A percentile compares a stretch with the other conserved stretches of the same genome.
phyloP scores from a whole-genome alignment of 768 basidiomycete species.

The Tephrocybe rancida region DNA sequence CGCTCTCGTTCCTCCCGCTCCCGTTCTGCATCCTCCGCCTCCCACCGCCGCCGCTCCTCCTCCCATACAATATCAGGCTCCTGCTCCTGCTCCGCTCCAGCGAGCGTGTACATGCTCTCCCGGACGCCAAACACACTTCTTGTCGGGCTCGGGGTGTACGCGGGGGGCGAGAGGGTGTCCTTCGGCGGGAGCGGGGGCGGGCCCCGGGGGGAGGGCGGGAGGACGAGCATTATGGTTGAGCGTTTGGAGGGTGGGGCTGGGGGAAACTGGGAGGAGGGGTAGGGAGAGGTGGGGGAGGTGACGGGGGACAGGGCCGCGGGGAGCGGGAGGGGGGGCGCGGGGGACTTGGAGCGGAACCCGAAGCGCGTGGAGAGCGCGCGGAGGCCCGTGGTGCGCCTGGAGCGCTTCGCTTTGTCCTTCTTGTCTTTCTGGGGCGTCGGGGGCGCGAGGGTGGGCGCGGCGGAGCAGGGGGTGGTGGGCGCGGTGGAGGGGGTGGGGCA shows the following conservation, averaged over 20 bases:
- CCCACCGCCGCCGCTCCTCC: neutral
- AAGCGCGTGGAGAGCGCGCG: neutral
- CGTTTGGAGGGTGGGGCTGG: neutral
- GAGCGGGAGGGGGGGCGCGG: neutral
- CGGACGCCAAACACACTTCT: too few species aligned
- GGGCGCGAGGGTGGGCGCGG: neutral
- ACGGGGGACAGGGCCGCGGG: neutral
- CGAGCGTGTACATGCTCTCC: too few species aligned
- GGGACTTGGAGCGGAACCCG: neutral
- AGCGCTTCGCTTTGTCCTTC: neutral
- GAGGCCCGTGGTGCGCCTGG: neutral
- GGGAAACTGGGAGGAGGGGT: neutral
- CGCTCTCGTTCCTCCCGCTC: neutral
- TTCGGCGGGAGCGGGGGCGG: constrained; percentile 2
- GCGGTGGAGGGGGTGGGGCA: neutral
- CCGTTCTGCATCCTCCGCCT: neutral
- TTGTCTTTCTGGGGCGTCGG: neutral
- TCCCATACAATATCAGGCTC: neutral
- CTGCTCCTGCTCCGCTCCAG: too few species aligned
- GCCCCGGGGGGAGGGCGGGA: neutral
- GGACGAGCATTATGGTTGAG: neutral
- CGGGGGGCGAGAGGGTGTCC: neutral
- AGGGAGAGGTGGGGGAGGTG: neutral
- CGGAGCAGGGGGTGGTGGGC: neutral
- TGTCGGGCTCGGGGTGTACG: too few species aligned